Percentiles rank a stretch among this genome's conserved stretches.
Evolutionary conservation across 2,329 filamentous ascomycete species (phyloP).

Genomic region (Fusarium lateritium): DNA sequence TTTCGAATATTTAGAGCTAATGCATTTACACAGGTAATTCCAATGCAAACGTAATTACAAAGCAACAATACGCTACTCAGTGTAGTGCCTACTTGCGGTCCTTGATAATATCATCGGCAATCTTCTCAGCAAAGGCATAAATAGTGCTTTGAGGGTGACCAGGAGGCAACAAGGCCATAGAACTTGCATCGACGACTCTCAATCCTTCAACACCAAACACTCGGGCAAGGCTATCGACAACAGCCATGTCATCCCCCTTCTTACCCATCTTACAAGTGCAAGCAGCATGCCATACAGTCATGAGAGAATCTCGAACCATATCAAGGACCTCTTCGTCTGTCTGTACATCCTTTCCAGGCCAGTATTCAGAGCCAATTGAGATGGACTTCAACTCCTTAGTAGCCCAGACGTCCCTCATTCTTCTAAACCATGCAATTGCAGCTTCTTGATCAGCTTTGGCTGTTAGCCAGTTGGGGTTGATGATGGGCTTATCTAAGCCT

Average conservation of each 20-base stretch:
- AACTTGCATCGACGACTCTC: slow-evolving; percentile 17
- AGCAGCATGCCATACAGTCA: slow-evolving; percentile 28
- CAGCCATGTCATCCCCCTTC: slow-evolving; percentile 9
- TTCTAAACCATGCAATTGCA: slow-evolving; percentile 37
- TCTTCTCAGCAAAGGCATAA: slow-evolving; percentile 25
- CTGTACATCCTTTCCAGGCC: slow-evolving; percentile 56
- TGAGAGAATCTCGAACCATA: slow-evolving; percentile 41
- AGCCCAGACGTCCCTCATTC: too few relatives aligned
- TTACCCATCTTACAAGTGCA: slow-evolving; percentile 26
- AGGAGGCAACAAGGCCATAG: slow-evolving; percentile 17
- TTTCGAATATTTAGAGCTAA: too few relatives aligned
- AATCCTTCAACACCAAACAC: slow-evolving; percentile 22
- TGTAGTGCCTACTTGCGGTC: not conserved
- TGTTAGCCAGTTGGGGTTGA: slow-evolving; percentile 63
- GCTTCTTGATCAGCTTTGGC: slow-evolving; percentile 60
- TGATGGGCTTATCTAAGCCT: slow-evolving; percentile 55
- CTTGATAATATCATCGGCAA: not conserved
- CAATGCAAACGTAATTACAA: too few relatives aligned
- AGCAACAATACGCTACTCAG: too few relatives aligned
- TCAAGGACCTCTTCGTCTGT: slow-evolving; percentile 60
- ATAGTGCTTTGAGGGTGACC: slow-evolving; percentile 21
- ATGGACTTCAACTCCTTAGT: too few relatives aligned
- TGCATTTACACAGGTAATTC: too few relatives aligned
- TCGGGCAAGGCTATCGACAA: slow-evolving; percentile 14
- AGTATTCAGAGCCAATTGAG: slow-evolving; percentile 50